These are phyloP conservation scores for Phytophthora fragariae DNA, from an alignment of 352 stramenopile species.

Conservation along the genomic window DNA sequence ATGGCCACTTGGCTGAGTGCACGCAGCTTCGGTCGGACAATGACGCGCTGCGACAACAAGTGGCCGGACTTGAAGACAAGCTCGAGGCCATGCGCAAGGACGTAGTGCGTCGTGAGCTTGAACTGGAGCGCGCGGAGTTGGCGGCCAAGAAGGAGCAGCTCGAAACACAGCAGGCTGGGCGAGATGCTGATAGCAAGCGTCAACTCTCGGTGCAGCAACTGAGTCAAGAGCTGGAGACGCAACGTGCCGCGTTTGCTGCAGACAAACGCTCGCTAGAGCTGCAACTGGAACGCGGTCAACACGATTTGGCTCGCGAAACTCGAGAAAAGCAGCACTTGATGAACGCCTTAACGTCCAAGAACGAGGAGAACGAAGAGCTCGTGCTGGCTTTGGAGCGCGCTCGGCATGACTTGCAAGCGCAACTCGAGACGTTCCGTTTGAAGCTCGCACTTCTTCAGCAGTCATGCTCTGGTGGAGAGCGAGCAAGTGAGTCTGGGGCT, in stretches of 20 bases:
- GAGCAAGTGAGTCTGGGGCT: background rate
- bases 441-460: constrained; percentile 47
- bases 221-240: constrained; percentile 24
- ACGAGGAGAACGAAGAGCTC: constrained; percentile 57
- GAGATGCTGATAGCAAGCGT: constrained; percentile 38
- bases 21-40: constrained; percentile 30
- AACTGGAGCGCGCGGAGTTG: constrained; percentile 55
- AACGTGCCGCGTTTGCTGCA: constrained; percentile 17
- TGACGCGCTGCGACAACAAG: constrained; percentile 26
- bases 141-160: constrained; percentile 40
- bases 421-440: constrained; percentile 53
- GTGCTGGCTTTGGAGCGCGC: constrained; percentile 49
- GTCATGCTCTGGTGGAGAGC: background rate
- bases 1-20: constrained; percentile 17
- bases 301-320: constrained; percentile 25
- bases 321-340: constrained; percentile 43
- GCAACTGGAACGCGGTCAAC: constrained; percentile 34
- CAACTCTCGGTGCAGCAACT: constrained; percentile 16
- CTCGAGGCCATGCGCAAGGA: constrained; percentile 52
- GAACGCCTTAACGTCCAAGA: constrained; percentile 42
- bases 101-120: constrained; percentile 50
- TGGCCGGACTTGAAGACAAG: constrained; percentile 27
- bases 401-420: constrained; percentile 50
- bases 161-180: constrained; percentile 46
- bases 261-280: constrained; percentile 35